Conservation (phyloP, 2,329 filamentous ascomycete species). For the Fusarium pilosicola region DNA sequence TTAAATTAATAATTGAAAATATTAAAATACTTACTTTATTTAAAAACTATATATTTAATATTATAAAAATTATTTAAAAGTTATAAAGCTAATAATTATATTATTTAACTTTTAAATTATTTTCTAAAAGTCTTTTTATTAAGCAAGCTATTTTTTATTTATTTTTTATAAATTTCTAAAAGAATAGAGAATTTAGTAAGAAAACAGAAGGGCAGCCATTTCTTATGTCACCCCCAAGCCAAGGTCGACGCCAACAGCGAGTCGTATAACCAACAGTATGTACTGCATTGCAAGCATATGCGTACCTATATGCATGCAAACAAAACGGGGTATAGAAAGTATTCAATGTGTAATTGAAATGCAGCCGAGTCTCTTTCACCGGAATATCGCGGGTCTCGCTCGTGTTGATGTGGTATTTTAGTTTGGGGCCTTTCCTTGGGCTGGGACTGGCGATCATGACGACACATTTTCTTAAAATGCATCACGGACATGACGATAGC, state of each 20-base stretch:
- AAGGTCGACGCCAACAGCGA: not conserved
- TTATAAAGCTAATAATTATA: too few species aligned
- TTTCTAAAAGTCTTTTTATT: too few species aligned
- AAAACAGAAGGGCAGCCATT: too few species aligned
- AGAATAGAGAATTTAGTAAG: too few species aligned
- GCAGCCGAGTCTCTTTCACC: constrained; percentile 17
- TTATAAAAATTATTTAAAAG: too few species aligned
- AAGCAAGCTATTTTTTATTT: too few species aligned
- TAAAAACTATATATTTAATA: too few species aligned
- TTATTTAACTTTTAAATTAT: too few species aligned
- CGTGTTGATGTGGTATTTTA: constrained; percentile 16
- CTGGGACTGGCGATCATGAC: constrained; percentile 39
- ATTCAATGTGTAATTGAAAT: constrained; percentile 23
- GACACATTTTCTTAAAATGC: constrained; percentile 25
- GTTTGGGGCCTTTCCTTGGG: constrained; percentile 1
- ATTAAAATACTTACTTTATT: too few species aligned
- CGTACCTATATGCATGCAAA: not conserved
- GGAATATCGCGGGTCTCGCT: constrained; percentile 24
- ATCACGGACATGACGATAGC: constrained; percentile 11
- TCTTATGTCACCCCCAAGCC: too few species aligned
- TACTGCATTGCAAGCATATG: not conserved
- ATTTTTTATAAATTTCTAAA: too few species aligned
- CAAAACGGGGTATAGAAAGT: constrained; percentile 6
- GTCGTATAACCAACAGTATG: not conserved
- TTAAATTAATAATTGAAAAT: too few species aligned